phyloP scores from a whole-genome alignment of 2,329 filamentous ascomycete genomes.

The Aureobasidium sp. region DNA sequence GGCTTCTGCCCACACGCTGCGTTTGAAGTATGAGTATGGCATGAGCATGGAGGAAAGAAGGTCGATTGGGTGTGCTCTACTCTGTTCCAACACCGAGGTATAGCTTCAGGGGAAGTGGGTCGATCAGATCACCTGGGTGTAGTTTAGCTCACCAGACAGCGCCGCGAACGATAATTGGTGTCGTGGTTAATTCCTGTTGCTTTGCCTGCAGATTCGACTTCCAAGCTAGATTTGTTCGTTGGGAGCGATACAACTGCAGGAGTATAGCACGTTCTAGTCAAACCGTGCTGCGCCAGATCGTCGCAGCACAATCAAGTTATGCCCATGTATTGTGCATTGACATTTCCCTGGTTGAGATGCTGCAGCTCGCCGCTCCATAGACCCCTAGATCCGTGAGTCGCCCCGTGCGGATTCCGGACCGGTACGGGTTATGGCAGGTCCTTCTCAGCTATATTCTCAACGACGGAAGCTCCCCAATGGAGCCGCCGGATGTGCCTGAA shows the following conservation, averaged over 20 bases:
- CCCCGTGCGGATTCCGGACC: conserved; percentile 7
- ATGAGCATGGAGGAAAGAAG: conserved; percentile 5
- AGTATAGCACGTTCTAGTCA: conserved; percentile 7
- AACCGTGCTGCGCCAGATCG: background rate
- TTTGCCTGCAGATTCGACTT: background rate
- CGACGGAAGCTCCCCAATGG: background rate
- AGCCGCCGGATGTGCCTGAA: background rate
- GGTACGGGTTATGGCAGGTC: background rate
- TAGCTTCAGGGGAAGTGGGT: background rate
- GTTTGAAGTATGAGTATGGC: background rate
- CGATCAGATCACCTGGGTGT: background rate
- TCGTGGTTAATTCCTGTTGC: background rate
- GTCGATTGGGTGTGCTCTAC: conserved; percentile 2
- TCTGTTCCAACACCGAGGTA: background rate
- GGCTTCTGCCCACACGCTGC: background rate
- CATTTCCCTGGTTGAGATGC: conserved; percentile 5
- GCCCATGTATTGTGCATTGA: background rate
- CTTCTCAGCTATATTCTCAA: background rate
- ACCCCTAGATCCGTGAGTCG: background rate
- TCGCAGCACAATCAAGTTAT: conserved; percentile 9
- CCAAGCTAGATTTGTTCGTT: background rate
- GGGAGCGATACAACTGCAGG: background rate
- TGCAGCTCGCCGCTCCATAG: conserved; percentile 5
- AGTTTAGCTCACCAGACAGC: background rate
- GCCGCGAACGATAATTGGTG: background rate